Evolutionary conservation across 1,284 basidiomycete genomes (phyloP).

Genomic region (Ceratobasidium sp.): DNA sequence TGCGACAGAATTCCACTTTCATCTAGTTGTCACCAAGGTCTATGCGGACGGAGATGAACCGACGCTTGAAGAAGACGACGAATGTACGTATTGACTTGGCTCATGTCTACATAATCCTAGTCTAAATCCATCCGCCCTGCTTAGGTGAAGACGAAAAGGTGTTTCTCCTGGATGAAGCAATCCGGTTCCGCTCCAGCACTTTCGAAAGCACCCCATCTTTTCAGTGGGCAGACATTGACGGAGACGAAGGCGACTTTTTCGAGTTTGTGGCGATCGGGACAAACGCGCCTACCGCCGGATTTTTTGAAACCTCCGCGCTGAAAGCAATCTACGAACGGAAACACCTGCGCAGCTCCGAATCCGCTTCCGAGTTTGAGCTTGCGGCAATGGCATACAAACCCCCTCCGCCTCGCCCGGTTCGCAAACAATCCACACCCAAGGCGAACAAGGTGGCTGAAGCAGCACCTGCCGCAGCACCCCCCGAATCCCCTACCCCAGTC

Average conservation of each 20-base stretch:
- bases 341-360: conserved; percentile 75
- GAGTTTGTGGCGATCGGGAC: conserved; percentile 83
- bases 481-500: conserved; percentile 26
- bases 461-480: neutral
- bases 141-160: conserved; percentile 89
- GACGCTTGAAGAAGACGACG: conserved; percentile 91
- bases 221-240: conserved; percentile 84
- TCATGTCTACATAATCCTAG: neutral
- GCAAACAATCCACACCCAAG: conserved; percentile 27
- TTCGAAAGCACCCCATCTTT: conserved; percentile 85
- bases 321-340: conserved; percentile 95
- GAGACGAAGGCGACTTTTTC: conserved; percentile 77
- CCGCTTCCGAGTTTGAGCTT: conserved; percentile 69
- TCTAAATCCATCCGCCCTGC: neutral
- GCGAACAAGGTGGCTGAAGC: conserved; percentile 11
- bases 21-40: conserved; percentile 94
- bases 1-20: conserved; percentile 83
- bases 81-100: conserved; percentile 67
- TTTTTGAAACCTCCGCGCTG: conserved; percentile 93
- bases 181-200: conserved; percentile 79
- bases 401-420: neutral
- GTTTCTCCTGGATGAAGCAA: conserved; percentile 88
- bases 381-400: conserved; percentile 75
- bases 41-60: conserved; percentile 97
- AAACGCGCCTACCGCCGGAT: conserved; percentile 81